Conservation (phyloP, 495 filamentous ascomycete genomes). For the Hypoxylon lenormandii region DNA sequence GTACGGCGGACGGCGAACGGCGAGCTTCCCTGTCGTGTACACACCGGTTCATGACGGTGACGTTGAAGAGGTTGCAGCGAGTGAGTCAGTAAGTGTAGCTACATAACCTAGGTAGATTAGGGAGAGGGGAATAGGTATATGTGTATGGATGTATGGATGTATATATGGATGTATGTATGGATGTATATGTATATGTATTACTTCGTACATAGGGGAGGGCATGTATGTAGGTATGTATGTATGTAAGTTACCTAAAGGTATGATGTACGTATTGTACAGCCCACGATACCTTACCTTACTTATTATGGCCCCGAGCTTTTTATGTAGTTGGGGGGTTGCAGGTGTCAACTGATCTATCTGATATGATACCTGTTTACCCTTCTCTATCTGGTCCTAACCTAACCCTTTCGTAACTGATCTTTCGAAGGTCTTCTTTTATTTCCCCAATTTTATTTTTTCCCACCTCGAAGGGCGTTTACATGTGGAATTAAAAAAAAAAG, state of each 20-base stretch:
- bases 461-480: not conserved
- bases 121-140: not conserved
- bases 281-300: not conserved
- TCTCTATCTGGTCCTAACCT: conserved; percentile 1
- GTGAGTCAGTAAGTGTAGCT: conserved; percentile 23
- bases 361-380: conserved; percentile 30
- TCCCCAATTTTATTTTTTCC: conserved; percentile 32
- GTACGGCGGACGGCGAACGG: too few relatives aligned
- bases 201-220: not conserved
- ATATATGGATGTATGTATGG: not conserved
- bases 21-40: not conserved
- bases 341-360: conserved; percentile 32
- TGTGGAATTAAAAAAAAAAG: conserved; percentile 27
- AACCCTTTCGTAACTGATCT: too few relatives aligned
- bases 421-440: conserved; percentile 11
- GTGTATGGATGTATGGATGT: not conserved
- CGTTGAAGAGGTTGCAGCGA: conserved; percentile 32
- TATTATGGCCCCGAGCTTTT: not conserved
- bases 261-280: too few relatives aligned
- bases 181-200: too few relatives aligned
- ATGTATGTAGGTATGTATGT: conserved; percentile 1
- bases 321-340: conserved; percentile 19
- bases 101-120: not conserved
- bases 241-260: not conserved
- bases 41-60: conserved; percentile 30